Evolutionary conservation across 257 asterid genomes (phyloP).

Genomic region (Fraxinus americana): DNA sequence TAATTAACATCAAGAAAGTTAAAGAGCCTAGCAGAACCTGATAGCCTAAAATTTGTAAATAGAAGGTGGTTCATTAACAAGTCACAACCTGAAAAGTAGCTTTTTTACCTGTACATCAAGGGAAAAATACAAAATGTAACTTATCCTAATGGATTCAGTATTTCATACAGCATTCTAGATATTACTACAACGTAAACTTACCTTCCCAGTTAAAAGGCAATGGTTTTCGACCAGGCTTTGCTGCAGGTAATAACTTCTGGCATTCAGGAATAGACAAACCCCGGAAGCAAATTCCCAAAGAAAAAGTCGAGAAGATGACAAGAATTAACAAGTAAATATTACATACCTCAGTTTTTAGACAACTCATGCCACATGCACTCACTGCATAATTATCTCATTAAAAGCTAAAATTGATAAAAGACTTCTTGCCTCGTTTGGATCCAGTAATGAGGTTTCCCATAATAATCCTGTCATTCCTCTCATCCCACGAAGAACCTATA

Average conservation of each 20-base stretch:
- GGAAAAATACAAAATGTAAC: not conserved
- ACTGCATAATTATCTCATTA: conserved; percentile 16
- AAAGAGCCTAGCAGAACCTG: conserved; percentile 11
- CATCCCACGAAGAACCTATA: conserved; percentile 98
- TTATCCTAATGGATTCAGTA: conserved; percentile 5
- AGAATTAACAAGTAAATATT: conserved; percentile 4
- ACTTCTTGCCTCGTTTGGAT: conserved; percentile 82
- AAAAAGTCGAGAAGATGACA: conserved; percentile 21
- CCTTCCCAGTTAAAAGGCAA: conserved; percentile 95
- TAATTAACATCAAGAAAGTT: conserved; percentile 9
- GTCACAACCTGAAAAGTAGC: not conserved
- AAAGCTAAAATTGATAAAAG: conserved; percentile 7
- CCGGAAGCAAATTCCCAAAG: conserved; percentile 94
- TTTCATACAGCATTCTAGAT: not conserved
- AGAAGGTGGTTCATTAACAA: not conserved
- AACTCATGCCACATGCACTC: not conserved
- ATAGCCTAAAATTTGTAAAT: not conserved
- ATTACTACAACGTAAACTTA: conserved; percentile 27
- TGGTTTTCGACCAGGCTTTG: conserved; percentile 94
- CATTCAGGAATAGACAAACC: conserved; percentile 97
- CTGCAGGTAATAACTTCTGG: conserved; percentile 86
- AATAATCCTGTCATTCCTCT: conserved; percentile 99
- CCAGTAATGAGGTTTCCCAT: conserved; percentile 99
- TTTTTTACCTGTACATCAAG: not conserved
- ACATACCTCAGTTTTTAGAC: not conserved